Evolutionary conservation across 331 rosid species (phyloP), one percentile per base, ranked within the genome.

Genomic region (Erythrophleum ivorense): DNA sequence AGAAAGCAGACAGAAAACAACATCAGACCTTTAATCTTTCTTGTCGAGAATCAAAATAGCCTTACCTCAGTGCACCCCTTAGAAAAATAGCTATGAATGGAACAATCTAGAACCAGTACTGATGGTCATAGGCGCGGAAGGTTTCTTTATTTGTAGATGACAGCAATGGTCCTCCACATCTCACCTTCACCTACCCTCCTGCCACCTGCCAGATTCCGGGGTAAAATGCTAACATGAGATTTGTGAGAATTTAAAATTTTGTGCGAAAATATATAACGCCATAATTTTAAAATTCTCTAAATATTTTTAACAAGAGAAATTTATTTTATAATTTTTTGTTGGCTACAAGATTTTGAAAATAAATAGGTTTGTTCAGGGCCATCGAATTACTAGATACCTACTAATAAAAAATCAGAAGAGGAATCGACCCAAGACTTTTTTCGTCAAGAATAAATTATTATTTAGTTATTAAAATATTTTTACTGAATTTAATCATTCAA

Each of bases 21-120:
- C 16, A 60, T 29, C 38, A 5, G 18, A 60, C 18, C 38, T 24
- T 29, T 15, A 14, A 34, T 64, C 18, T 64, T 36, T 33, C 70
- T 34, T 7, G 24, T 64, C 19, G 3, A 34, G 11, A 64, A 6
- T 33, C 46, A 14, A 34, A 34, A 34, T 18, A 14, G 24, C 1
- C 45, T 64, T 64, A 64, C 70, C 70, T 64, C 70, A 64, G 70
- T 13, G 19, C 70, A 6, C 46, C 70, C 70, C 70, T 34, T 9
- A 5, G 70, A 14, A 64, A 12, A 34, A 64, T 46, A 64, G 40
- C 3, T 0, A 13, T 13, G 67, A 60, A 11, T 12, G 18, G 67
- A 60, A 60, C 67, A 31, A 60, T 29, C 67, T 60, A 4, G 43
- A 33, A 63, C 3, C 8, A 31, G 43, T 4, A 5, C 9, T 24